phyloP scores from a whole-genome alignment of 2,329 filamentous ascomycete species.

The Claviceps sp. region DNA sequence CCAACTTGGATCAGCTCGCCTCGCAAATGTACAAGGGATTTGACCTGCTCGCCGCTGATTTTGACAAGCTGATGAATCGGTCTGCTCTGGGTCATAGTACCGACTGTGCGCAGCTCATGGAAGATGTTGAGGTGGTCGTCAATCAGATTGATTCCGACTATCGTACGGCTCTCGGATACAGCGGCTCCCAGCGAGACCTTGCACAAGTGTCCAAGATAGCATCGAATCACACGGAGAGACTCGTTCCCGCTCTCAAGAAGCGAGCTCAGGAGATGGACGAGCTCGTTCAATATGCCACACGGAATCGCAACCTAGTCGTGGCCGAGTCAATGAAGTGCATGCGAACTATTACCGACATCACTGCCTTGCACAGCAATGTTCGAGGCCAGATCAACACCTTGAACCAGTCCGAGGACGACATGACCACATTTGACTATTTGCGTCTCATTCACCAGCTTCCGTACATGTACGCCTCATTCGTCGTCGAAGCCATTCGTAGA shows the following conservation, averaged over 20 bases:
- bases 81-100: conserved; percentile 43
- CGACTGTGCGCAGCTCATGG: conserved; percentile 55
- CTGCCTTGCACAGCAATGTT: conserved; percentile 57
- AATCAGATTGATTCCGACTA: conserved; percentile 83
- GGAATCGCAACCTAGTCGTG: conserved; percentile 55
- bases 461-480: conserved; percentile 76
- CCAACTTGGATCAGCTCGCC: conserved; percentile 47
- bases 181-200: conserved; percentile 47
- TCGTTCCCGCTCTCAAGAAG: conserved; percentile 44
- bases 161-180: conserved; percentile 58
- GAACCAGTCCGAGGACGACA: conserved; percentile 59
- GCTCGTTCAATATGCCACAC: conserved; percentile 43
- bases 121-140: conserved; percentile 75
- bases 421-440: conserved; percentile 69
- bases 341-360: conserved; percentile 69
- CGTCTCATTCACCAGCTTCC: conserved; percentile 72
- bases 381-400: conserved; percentile 60
- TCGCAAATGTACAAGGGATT: conserved; percentile 48
- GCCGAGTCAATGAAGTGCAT: conserved; percentile 58
- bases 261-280: conserved; percentile 48
- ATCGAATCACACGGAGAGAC: conserved; percentile 47
- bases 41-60: conserved; percentile 46
- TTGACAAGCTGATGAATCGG: conserved; percentile 43
- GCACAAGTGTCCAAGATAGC: conserved; percentile 51
- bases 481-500: conserved; percentile 73